Evolutionary conservation across 805 yeast genomes (phyloP), one percentile per base, ranked within the genome.

Genomic region (Kregervanrija pseudodelftensis): DNA sequence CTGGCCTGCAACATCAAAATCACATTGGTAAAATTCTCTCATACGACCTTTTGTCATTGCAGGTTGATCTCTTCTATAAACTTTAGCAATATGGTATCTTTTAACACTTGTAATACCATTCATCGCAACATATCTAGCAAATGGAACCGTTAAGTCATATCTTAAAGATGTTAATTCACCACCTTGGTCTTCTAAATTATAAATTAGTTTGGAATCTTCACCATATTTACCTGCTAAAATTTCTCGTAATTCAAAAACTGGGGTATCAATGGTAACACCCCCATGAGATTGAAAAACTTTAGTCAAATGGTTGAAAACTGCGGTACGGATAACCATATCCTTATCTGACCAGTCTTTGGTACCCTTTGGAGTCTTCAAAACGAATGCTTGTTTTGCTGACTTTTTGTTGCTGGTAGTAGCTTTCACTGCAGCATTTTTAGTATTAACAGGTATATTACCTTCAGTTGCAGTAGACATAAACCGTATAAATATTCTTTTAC

Each of bases 31-130:
- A 60, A 93, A 93, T 68, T 93, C 99, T 77, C 99, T 85, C 99
- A 93, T 93, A 68, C 99, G 80, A 49, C 99, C 99, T 68, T 93
- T 93, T 42, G 98, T 91, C 99, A 93, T 93, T 8, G 99, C 99
- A 5, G 99, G 99, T 68, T 93, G 99, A 64, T 93, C 99, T 69
- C 99, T 85, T 72, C 99, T 82, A 69, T 93, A 93, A 44, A 93
- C 99, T 66, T 93, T 93, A 55, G 99, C 99, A 52, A 93, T 87
- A 69, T 93, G 99, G 64, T 80, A 93, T 62, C 99, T 77, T 69
- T 93, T 93, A 67, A 93, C 91, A 60, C 73, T 78, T 56, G 87
- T 82, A 49, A 93, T 78, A 57, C 86, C 88, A 70, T 93, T 93
- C 87, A 88, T 85, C 14, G 99, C 99, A 44, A 91, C 95, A 59